Conservation (phyloP, 2,329 filamentous ascomycete genomes). For the Proliferodiscus dingleyae region DNA sequence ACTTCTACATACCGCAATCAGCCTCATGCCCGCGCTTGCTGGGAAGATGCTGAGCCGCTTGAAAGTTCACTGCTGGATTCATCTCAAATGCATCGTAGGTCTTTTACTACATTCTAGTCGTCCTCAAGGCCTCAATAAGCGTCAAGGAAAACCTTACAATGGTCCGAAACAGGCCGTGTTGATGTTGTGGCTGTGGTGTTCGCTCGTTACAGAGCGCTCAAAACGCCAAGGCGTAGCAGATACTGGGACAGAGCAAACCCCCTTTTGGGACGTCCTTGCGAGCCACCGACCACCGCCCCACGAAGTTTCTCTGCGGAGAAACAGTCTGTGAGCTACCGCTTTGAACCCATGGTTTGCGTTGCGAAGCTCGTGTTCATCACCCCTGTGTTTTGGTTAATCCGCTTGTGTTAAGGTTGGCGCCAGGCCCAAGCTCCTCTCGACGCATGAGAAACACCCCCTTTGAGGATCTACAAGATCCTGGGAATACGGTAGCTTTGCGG, state of each 20-base stretch:
- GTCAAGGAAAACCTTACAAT: neutral
- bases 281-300: slow-evolving; percentile 9
- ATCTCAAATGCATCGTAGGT: neutral
- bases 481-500: neutral
- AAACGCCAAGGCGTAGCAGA: slow-evolving; percentile 13
- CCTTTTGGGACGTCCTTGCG: slow-evolving; percentile 5
- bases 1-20: neutral
- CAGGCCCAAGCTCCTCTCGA: slow-evolving; percentile 6
- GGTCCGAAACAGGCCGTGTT: neutral
- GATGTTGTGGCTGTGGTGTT: slow-evolving; percentile 12
- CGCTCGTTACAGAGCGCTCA: slow-evolving; percentile 10
- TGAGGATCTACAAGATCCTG: slow-evolving; percentile 20
- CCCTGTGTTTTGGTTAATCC: neutral
- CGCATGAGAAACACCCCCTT: slow-evolving; percentile 15
- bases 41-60: neutral
- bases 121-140: neutral
- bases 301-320: slow-evolving; percentile 10
- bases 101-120: neutral
- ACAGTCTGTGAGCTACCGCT: no score
- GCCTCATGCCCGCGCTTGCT: no score
- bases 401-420: neutral
- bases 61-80: neutral
- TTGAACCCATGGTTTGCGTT: no score
- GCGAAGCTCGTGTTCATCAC: neutral
- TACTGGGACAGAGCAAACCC: slow-evolving; percentile 9